Conservation (phyloP, 1,139 yeast genomes). For the Suhomyces bokatorum region DNA sequence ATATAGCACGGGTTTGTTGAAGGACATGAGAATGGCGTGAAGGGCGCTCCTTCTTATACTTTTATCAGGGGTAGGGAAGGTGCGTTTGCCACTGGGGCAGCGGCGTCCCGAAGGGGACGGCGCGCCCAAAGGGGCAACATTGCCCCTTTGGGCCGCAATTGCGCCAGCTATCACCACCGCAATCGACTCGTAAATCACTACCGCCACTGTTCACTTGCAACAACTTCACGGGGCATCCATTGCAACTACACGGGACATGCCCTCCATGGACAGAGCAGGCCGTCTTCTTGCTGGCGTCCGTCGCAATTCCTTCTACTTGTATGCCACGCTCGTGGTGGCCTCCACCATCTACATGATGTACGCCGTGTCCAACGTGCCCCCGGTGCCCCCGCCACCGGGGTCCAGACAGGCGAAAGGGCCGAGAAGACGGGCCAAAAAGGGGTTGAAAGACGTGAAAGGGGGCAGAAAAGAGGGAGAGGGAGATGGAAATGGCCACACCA, state of each 20-base stretch:
- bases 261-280: constrained; percentile 22
- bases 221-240: too few relatives aligned
- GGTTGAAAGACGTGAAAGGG: too few relatives aligned
- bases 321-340: constrained; percentile 32
- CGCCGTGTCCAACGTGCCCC: constrained; percentile 34
- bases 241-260: too few relatives aligned
- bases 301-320: constrained; percentile 40
- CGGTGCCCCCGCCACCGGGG: constrained; percentile 14
- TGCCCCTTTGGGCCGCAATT: constrained; percentile 1
- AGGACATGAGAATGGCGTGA: background rate
- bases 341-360: constrained; percentile 37
- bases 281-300: constrained; percentile 28
- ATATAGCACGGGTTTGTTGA: constrained; percentile 3
- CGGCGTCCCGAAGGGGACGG: background rate
- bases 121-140: constrained; percentile 1
- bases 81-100: constrained; percentile 7
- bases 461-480: too few relatives aligned
- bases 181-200: background rate
- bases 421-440: too few relatives aligned
- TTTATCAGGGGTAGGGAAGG: background rate
- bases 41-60: constrained; percentile 1
- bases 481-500: too few relatives aligned
- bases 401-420: background rate
- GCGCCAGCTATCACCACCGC: background rate
- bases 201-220: background rate